A percentile compares a stretch with the other conserved stretches of the same genome.
Conservation (phyloP, 176 grass and related monocot genomes). For the Juncus inflexus region DNA sequence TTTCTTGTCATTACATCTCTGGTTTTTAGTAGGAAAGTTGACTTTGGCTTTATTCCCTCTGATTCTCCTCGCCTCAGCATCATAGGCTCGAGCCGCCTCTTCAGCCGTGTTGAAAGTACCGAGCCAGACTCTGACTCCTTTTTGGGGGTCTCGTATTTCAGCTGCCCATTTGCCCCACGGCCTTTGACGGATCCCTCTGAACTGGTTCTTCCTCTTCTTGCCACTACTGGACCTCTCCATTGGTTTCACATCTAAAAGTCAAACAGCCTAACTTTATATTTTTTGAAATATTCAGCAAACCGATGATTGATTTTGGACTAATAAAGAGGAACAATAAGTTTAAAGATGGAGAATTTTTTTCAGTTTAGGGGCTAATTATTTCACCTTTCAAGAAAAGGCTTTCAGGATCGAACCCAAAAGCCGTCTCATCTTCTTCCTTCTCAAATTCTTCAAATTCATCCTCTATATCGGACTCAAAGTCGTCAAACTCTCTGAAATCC, state of each 20-base stretch:
- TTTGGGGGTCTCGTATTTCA: slow-evolving; percentile 46
- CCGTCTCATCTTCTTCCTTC: slow-evolving; percentile 27
- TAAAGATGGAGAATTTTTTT: too few species aligned
- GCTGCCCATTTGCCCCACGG: slow-evolving; percentile 58
- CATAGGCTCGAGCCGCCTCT: slow-evolving; percentile 46
- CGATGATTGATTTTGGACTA: background rate
- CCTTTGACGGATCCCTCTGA: slow-evolving; percentile 45
- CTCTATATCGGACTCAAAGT: slow-evolving; percentile 23
- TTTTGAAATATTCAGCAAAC: background rate
- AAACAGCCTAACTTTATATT: background rate
- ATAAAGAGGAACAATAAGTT: background rate
- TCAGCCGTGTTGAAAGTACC: slow-evolving; percentile 51
- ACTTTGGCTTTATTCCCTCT: slow-evolving; percentile 51
- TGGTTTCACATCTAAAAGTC: slow-evolving; percentile 24
- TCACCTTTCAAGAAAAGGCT: slow-evolving; percentile 23
- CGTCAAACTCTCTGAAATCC: slow-evolving; percentile 43
- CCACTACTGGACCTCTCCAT: slow-evolving; percentile 16
- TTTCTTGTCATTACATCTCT: background rate
- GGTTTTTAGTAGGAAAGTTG: slow-evolving; percentile 31
- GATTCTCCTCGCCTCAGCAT: slow-evolving; percentile 40
- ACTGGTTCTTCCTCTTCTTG: slow-evolving; percentile 53
- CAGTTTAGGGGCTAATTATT: background rate
- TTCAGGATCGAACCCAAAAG: slow-evolving; percentile 5
- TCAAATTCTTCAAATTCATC: slow-evolving; percentile 24
- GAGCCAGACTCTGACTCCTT: slow-evolving; percentile 46